A percentile compares a stretch with the other conserved stretches of the same genome.
These are phyloP conservation scores for Coprinopsis marcescibilis DNA, from an alignment of 768 basidiomycete genomes.

Conservation along the genomic window DNA sequence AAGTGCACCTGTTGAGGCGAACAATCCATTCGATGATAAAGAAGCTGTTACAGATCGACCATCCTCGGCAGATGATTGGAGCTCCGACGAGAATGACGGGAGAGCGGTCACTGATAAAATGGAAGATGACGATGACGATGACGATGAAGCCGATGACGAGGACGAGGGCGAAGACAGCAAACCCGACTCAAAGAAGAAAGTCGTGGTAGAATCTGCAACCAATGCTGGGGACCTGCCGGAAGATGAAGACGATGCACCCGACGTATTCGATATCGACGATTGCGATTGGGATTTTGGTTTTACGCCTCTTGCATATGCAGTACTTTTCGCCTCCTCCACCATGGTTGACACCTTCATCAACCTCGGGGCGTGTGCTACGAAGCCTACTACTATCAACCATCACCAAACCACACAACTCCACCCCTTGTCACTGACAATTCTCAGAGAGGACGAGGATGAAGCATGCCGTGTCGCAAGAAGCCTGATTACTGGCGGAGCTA, in stretches of 20 bases:
- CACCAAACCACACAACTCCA: constrained; percentile 23
- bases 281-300: constrained; percentile 57
- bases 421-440: constrained; percentile 34
- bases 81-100: constrained; percentile 35
- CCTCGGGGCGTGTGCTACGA: constrained; percentile 41
- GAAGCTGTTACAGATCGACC: constrained; percentile 25
- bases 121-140: constrained; percentile 25
- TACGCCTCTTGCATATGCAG: constrained; percentile 46
- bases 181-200: constrained; percentile 11
- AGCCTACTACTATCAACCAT: constrained; percentile 23
- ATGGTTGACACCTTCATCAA: constrained; percentile 42
- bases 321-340: constrained; percentile 38
- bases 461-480: constrained; percentile 33
- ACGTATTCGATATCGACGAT: constrained; percentile 49
- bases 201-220: constrained; percentile 8
- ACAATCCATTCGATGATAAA: constrained; percentile 16
- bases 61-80: constrained; percentile 50
- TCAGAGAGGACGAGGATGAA: constrained; percentile 36
- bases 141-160: constrained; percentile 19
- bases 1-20: constrained; percentile 17
- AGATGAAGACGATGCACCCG: constrained; percentile 43
- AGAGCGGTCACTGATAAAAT: constrained; percentile 28
- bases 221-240: constrained; percentile 37
- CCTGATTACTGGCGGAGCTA: constrained; percentile 36
- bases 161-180: constrained; percentile 19